Conservation (phyloP, 75 land plant genomes). For the Picea sitchensis region DNA sequence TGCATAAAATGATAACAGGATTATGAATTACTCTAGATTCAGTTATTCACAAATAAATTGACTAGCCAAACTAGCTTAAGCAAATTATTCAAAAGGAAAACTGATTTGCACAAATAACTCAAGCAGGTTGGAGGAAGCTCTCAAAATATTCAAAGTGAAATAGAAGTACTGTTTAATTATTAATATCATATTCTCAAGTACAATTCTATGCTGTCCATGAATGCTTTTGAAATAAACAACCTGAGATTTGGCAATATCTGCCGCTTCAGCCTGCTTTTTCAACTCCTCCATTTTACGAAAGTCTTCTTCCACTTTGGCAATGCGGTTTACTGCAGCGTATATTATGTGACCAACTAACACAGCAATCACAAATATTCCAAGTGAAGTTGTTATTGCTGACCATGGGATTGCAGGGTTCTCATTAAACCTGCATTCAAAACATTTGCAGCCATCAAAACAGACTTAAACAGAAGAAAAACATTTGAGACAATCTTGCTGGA, state of each 20-base stretch:
- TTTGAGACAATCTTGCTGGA: not conserved
- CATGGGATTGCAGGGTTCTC: conserved; percentile 45
- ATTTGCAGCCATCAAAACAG: not conserved
- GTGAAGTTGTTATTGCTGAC: conserved; percentile 53
- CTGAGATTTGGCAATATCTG: conserved; percentile 74
- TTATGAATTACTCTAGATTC: not conserved
- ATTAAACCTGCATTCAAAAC: conserved; percentile 36
- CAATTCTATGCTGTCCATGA: not conserved
- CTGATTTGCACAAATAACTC: not conserved
- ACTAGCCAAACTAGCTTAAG: not conserved
- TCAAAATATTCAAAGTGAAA: not conserved
- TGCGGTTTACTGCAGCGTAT: conserved; percentile 48
- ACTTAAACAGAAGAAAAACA: not conserved
- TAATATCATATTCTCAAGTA: not conserved
- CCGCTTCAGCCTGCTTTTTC: conserved; percentile 67
- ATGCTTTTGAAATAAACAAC: conserved; percentile 13
- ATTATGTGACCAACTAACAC: conserved; percentile 53
- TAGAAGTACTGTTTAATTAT: not conserved
- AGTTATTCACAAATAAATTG: not conserved
- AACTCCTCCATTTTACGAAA: conserved; percentile 53
- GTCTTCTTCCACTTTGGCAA: conserved; percentile 67
- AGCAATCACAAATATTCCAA: conserved; percentile 48
- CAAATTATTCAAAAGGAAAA: not conserved
- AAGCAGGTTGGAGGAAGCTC: not conserved
- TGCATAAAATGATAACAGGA: not conserved